Percentiles rank a stretch among this genome's conserved stretches.
These are phyloP conservation scores for Tricholoma saponaceum DNA, from an alignment of 768 basidiomycete genomes.

Conservation along the genomic window DNA sequence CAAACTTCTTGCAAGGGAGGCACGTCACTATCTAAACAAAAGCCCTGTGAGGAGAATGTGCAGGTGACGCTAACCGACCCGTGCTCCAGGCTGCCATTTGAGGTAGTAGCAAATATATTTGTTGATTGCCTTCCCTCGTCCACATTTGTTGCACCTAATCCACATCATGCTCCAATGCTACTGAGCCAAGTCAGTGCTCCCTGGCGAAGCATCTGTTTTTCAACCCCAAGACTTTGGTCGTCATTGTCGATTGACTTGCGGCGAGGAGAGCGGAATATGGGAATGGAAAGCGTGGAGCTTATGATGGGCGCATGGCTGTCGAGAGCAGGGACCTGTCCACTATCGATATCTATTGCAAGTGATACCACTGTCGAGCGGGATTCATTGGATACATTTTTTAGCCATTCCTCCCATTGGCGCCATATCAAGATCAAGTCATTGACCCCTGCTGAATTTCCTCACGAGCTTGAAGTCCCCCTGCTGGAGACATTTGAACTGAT, in stretches of 20 bases:
- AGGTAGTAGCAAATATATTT: background rate
- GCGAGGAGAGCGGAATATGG: background rate
- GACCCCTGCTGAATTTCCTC: background rate
- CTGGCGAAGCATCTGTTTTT: background rate
- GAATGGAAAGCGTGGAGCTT: background rate
- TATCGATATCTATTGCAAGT: background rate
- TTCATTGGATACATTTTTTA: background rate
- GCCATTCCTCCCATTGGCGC: background rate
- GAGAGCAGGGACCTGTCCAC: background rate
- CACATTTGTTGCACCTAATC: background rate
- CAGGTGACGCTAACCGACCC: no score
- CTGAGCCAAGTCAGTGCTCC: background rate
- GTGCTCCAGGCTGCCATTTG: no score
- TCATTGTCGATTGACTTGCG: background rate
- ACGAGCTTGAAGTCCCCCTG: background rate
- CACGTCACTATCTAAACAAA: no score
- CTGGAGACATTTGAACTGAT: background rate
- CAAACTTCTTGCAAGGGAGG: no score
- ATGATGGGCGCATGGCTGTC: background rate
- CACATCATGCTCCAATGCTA: background rate
- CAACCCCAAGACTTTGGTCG: background rate
- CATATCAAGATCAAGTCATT: background rate
- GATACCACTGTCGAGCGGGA: no score
- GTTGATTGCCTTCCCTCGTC: background rate
- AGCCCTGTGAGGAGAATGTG: no score